Evolutionary conservation across 805 yeast species (phyloP), one percentile per base, ranked within the genome.

Genomic region (Zygosaccharomyces bailii): DNA sequence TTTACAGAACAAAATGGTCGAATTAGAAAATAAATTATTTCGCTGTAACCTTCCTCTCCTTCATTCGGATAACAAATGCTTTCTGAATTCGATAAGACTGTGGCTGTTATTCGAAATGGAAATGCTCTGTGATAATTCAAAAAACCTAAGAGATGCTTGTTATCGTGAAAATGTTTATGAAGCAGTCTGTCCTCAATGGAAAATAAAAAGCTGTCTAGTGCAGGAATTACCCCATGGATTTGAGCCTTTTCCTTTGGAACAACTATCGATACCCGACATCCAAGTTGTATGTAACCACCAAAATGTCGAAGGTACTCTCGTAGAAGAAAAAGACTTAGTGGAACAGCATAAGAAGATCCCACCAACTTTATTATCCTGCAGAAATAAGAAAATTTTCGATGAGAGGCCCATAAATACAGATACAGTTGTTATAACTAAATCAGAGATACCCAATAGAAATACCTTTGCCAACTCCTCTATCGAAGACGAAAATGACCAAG

Each of bases 41-140:
- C 19, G 27, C 4, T 55, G 61, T 34, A 39, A 41, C 4, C 64
- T 60, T 51, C 48, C 34, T n/a, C 42, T 56, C 11, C 57, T 60
- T 30, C 48, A 52, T 19, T 10, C 16, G 4, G 43, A 46, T 14
- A 53, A 50, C 34, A 48, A 54, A 44, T 24, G n/a, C 8, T 20
- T 38, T 5, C 11, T 51, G n/a, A 39, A 40, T 13, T 29, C 44
- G 32, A 45, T 52, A 6, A 50, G 61, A 20, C 32, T 48, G n/a
- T 60, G 64, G 62, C 55, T 63, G 18, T 48, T 65, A 13, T 63
- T 64, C 38, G 69, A 65, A 13, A 40, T 65, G 32, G 69, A 65
- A 41, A 53, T 63, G 59, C 47, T 55, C 11, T 48, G 35, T 6
- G 53, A 51, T 38, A 53, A 48, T 10, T 30, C 25, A 9, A 50